phyloP scores from a whole-genome alignment of 2,329 filamentous ascomycete species.

The Raffaelea albimanens region DNA sequence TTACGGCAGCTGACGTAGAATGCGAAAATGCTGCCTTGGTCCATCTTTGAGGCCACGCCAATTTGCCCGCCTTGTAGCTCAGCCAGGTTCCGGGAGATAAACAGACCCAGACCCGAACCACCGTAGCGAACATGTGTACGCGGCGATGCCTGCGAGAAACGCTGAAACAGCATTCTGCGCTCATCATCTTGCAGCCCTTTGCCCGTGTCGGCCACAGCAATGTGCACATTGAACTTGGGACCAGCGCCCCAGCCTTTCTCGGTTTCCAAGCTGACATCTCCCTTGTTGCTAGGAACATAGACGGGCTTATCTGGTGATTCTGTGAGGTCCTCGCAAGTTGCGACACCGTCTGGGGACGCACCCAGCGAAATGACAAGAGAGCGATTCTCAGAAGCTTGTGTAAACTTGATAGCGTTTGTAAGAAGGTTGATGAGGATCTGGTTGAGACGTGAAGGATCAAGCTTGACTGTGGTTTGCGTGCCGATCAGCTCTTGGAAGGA shows the following conservation, averaged over 20 bases:
- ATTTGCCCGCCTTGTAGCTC: slow-evolving; percentile 73
- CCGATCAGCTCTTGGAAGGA: slow-evolving; percentile 51
- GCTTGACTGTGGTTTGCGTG: slow-evolving; percentile 57
- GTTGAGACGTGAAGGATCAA: slow-evolving; percentile 64
- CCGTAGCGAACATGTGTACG: slow-evolving; percentile 71
- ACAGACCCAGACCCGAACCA: slow-evolving; percentile 66
- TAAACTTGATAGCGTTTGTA: slow-evolving; percentile 58
- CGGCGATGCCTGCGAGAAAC: slow-evolving; percentile 70
- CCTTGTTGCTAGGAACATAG: neutral
- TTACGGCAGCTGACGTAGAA: slow-evolving; percentile 66
- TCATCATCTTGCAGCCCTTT: slow-evolving; percentile 61
- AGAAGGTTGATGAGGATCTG: slow-evolving; percentile 72
- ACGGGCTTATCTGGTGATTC: neutral
- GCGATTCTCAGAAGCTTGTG: slow-evolving; percentile 48
- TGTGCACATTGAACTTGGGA: slow-evolving; percentile 61
- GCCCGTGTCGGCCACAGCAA: slow-evolving; percentile 64
- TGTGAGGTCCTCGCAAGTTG: neutral
- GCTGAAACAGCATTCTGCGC: slow-evolving; percentile 63
- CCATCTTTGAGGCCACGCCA: slow-evolving; percentile 57
- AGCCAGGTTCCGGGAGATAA: slow-evolving; percentile 67
- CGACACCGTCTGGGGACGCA: slow-evolving; percentile 35
- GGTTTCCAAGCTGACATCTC: slow-evolving; percentile 17
- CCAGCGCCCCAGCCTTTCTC: slow-evolving; percentile 61
- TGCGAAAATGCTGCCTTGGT: slow-evolving; percentile 63
- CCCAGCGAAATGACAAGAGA: slow-evolving; percentile 56